Base-by-base conservation (phyloP, 2,329 filamentous ascomycete genomes). In the Nothophaeocryptopus gaeumannii region DNA sequence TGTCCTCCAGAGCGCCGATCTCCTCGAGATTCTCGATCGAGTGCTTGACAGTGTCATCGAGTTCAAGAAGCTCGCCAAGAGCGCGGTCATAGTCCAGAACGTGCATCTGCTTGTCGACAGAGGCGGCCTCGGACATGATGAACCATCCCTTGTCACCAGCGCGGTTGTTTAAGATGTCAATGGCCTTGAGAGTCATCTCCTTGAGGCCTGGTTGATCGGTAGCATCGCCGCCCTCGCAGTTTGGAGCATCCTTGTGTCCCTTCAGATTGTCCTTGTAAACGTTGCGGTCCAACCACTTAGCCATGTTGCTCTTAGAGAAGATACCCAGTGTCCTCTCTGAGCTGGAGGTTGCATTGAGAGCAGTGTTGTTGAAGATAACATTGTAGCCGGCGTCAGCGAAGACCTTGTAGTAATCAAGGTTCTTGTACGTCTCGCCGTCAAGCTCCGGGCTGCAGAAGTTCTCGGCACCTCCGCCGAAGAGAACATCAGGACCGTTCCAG, bases 31-130 rank as follows among this genome's bases (percentile, higher is more conserved):
- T 84, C 39, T 77, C 77, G 46, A 92, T 77, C 2, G 88, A 89
- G 13, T 86, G 86, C 45, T 83, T 83, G 59, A 95, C 74, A 4
- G 89, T 90, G 70, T 95, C 88, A 64, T 95, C 88, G 31, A 95
- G 79, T 72, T 95, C 89, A 35, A 95, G 81, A 1, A 95, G 81
- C 61, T 95, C 89, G 47, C 86, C 89, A 0, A 95, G 82, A 1
- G 89, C 86, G 46, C 89, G 86, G 71, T 93, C 87, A 67, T 93
- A 93, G 73, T 93, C 89, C 14, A 93, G 79, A 2, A 75, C 69
- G 72, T 95, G 89, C 88, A 95, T 93, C 78, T 89, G 85, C 78
- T 95, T 95, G 73, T 93, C 89, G 60, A 95, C 87, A 2, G 83
- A 88, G 12, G 89, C 89, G 20, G 85, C 89, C 70, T 95, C 89